These are phyloP conservation scores for Starmerella tilneyi DNA, from an alignment of 805 yeast species.

Conservation along the genomic window DNA sequence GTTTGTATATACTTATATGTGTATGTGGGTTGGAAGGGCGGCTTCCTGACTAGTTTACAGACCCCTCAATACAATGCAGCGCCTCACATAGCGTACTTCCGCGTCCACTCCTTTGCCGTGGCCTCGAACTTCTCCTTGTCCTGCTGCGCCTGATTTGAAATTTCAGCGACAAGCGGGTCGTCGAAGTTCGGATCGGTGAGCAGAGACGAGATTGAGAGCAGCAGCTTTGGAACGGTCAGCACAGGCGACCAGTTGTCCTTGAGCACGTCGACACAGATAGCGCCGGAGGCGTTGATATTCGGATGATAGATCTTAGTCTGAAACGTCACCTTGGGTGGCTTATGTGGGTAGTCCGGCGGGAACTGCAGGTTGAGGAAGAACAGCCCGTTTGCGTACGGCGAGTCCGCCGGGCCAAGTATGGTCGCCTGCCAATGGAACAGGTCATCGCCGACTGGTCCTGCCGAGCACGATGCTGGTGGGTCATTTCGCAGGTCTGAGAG, in stretches of 20 bases:
- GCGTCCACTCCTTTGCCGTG: constrained; percentile 97
- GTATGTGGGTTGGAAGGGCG: neutral
- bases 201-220: constrained; percentile 87
- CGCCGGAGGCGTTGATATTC: constrained; percentile 90
- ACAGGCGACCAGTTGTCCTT: constrained; percentile 99
- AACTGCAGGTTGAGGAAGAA: constrained; percentile 92
- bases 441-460: constrained; percentile 98
- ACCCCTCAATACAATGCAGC: neutral
- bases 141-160: constrained; percentile 87
- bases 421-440: constrained; percentile 99
- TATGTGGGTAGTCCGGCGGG: constrained; percentile 98
- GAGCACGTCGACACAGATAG: constrained; percentile 90
- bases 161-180: constrained; percentile 97
- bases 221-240: constrained; percentile 86
- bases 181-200: constrained; percentile 98
- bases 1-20: neutral
- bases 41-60: constrained; percentile 4
- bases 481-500: constrained; percentile 92
- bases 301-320: constrained; percentile 97
- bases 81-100: constrained; percentile 80
- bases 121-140: constrained; percentile 91
- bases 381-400: constrained; percentile 80
- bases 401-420: constrained; percentile 97
- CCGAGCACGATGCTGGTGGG: constrained; percentile 97
- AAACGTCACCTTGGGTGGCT: constrained; percentile 89